These are phyloP conservation scores for Dipsacomyces acuminosporus DNA, from an alignment of 371 early-diverging fungal genomes.

Conservation along the genomic window DNA sequence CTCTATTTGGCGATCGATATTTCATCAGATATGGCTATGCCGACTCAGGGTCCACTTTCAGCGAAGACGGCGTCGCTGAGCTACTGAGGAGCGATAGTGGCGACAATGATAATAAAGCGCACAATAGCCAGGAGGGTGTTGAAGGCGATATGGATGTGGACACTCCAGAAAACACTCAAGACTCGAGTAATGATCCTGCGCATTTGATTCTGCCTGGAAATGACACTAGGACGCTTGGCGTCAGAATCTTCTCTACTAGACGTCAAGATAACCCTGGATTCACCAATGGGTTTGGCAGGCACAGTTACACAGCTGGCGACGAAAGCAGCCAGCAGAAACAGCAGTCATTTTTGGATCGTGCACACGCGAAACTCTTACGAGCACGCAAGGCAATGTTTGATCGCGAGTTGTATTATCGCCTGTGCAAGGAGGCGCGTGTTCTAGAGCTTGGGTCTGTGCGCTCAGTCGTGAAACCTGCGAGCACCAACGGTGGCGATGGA, in stretches of 20 bases:
- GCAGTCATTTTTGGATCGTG: conserved; percentile 9
- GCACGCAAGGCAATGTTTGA: conserved; percentile 27
- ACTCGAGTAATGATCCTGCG: neutral
- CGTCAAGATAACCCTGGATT: neutral
- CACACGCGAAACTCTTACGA: conserved; percentile 15
- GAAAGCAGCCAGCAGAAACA: too few species aligned
- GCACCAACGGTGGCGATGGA: too few species aligned
- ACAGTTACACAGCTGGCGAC: neutral
- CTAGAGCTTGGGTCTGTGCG: conserved; percentile 39
- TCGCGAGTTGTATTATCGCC: conserved; percentile 35
- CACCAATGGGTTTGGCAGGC: too few species aligned
- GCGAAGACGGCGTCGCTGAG: conserved; percentile 34
- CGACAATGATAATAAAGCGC: neutral
- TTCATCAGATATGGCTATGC: conserved; percentile 31
- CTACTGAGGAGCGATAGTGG: conserved; percentile 18
- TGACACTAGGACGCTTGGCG: conserved; percentile 10
- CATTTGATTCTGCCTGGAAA: conserved; percentile 12
- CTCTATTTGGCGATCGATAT: conserved; percentile 14
- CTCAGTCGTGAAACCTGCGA: neutral
- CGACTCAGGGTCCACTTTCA: conserved; percentile 24
- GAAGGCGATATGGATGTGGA: conserved; percentile 4
- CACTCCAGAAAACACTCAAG: neutral
- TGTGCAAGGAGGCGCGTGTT: conserved; percentile 37
- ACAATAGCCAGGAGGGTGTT: neutral
- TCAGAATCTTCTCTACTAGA: neutral